phyloP scores from a whole-genome alignment of 805 yeast genomes.

The Saccharomycopsis fibuligera region DNA sequence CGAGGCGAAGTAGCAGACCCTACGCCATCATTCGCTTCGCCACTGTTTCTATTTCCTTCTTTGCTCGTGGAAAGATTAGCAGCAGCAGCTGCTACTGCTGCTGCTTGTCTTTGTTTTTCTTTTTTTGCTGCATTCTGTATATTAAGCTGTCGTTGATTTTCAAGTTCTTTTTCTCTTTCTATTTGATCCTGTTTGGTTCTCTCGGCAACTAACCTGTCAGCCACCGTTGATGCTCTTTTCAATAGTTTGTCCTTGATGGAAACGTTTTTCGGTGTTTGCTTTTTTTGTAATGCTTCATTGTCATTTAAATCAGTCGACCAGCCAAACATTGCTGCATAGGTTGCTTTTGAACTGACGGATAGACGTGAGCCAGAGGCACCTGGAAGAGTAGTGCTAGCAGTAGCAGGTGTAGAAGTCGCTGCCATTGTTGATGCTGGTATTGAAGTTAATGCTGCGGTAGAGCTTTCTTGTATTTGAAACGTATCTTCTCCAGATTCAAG shows the following conservation, averaged over 20 bases:
- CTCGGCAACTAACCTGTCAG: constrained; percentile 12
- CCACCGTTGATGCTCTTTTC: constrained; percentile 9
- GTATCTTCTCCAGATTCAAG: not conserved
- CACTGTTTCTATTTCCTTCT: not conserved
- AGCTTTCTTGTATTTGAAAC: not conserved
- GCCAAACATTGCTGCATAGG: constrained; percentile 20
- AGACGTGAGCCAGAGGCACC: not conserved
- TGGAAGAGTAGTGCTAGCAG: not conserved
- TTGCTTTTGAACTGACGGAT: not conserved
- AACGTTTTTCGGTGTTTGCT: not conserved
- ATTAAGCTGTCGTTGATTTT: constrained; percentile 3
- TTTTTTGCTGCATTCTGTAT: not conserved
- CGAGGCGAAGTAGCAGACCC: not conserved
- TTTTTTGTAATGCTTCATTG: not conserved
- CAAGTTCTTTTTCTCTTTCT: constrained; percentile 5
- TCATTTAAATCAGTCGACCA: constrained; percentile 15
- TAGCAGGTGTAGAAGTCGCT: not conserved
- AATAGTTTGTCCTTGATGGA: constrained; percentile 13
- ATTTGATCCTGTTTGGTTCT: constrained; percentile 2
- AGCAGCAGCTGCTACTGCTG: no score
- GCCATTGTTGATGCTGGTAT: no score
- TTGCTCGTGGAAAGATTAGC: no score
- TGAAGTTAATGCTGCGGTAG: no score
- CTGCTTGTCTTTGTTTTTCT: no score
- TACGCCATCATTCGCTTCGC: not conserved